Conservation (phyloP, 805 yeast genomes). For the Phaffomyces thermotolerans region DNA sequence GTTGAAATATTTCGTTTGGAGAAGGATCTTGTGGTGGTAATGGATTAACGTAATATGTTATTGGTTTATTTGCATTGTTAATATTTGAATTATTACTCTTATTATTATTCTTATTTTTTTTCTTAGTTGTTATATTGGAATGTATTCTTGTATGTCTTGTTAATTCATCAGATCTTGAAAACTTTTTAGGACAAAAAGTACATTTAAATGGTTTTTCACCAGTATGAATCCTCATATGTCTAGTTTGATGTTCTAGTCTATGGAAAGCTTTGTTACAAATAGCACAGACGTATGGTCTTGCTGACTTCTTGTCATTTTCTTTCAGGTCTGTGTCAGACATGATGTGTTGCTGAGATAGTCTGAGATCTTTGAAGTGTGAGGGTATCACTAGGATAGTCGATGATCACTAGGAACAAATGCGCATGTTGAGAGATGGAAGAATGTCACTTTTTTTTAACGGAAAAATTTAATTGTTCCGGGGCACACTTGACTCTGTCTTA, state of each 20-base stretch:
- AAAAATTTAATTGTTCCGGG: too few relatives aligned
- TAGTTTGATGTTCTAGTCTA: constrained; percentile 82
- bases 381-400: too few relatives aligned
- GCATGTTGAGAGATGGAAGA: too few relatives aligned
- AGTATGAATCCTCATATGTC: constrained; percentile 88
- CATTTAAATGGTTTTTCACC: constrained; percentile 91
- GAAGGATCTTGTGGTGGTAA: constrained; percentile 8
- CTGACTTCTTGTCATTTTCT: constrained; percentile 11
- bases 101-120: constrained; percentile 6
- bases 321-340: background rate
- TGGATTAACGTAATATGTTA: constrained; percentile 22
- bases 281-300: constrained; percentile 77
- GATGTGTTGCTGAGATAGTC: background rate
- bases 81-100: constrained; percentile 25
- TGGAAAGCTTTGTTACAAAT: constrained; percentile 82
- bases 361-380: background rate
- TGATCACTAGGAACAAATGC: too few relatives aligned
- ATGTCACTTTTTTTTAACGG: background rate
- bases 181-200: constrained; percentile 69
- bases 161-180: constrained; percentile 76
- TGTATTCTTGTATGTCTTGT: constrained; percentile 84
- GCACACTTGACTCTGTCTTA: too few relatives aligned
- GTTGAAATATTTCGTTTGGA: background rate
- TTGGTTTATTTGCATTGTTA: constrained; percentile 17
- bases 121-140: constrained; percentile 45